Base-by-base conservation (phyloP, 2,329 filamentous ascomycete species). In the Talaromyces islandicus region DNA sequence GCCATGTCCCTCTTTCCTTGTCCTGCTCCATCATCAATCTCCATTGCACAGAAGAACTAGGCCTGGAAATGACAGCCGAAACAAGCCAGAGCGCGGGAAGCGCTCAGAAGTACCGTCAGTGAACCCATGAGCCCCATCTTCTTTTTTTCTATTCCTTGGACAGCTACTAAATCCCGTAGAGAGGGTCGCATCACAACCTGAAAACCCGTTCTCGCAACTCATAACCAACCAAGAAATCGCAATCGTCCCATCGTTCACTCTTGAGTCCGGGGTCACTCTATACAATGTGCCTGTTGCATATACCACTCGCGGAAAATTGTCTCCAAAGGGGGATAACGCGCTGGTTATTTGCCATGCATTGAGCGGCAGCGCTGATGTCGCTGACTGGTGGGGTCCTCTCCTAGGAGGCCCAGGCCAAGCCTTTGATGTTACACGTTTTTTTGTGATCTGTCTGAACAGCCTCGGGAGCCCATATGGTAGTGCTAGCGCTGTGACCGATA, bases 181-280 rank as follows among this genome's bases (percentile, higher is more conserved):
- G 78, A 80, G 73, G 74, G 71, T 77, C 73, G 73, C 71, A 63
- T 69, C 84, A 59, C 91, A 97, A 76, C 87, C 90, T 69, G 93
- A 97, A 79, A 99, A 97, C 77, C 93, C 92, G 30, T 97, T 92
- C 73, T 86, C 90, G 62, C 78, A 83, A 64, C 82, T 97, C 70
- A 96, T 99, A 57, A 88, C 91, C 57, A 88, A 96, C 69, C 94
- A 97, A 77, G 83, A 88, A 58, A 89, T 96, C 70, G 91, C 89
- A 60, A 85, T 94, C 62, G 85, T 99, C 59, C 93, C 94, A 1
- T 87, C 88, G 27, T 96, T 97, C 74, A 92, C 89, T 9, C 89
- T 99, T 65, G 94, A 99, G 75, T 97, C 92, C 1, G 94, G 94
- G 54, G 91, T 89, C 25, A 88, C 85, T 0, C 82, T 99, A 21